Conservation (phyloP, 1,284 basidiomycete species). For the Leccinum glutinopallens region DNA sequence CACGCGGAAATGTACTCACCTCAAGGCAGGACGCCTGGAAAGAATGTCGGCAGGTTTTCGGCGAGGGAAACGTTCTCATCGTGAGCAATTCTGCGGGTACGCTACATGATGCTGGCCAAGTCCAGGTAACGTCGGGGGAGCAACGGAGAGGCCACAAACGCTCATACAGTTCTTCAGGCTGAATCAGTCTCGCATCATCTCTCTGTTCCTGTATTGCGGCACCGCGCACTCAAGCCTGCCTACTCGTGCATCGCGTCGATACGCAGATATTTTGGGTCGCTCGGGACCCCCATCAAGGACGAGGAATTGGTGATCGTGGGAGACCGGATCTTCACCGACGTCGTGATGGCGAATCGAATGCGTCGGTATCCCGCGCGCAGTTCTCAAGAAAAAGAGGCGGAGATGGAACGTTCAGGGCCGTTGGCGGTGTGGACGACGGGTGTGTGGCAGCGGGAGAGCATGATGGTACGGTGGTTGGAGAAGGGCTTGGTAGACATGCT, state of each 20-base stretch:
- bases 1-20: constrained; percentile 12
- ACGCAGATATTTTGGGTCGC: constrained; percentile 51
- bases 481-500: constrained; percentile 43
- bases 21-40: constrained; percentile 71
- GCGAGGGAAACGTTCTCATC: constrained; percentile 77
- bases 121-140: constrained; percentile 62
- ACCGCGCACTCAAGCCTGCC: constrained; percentile 66
- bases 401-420: constrained; percentile 43
- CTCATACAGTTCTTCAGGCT: constrained; percentile 51
- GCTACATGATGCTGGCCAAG: constrained; percentile 71
- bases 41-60: constrained; percentile 74
- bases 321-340: constrained; percentile 90
- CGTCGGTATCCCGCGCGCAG: constrained; percentile 17
- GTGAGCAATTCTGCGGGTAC: constrained; percentile 96
- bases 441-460: constrained; percentile 67
- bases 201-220: constrained; percentile 81
- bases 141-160: background rate
- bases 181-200: constrained; percentile 84
- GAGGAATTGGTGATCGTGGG: constrained; percentile 81
- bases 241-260: constrained; percentile 60
- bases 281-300: constrained; percentile 48
- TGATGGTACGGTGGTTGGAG: constrained; percentile 61
- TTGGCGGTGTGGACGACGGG: constrained; percentile 68
- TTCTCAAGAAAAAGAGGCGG: constrained; percentile 13
- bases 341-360: constrained; percentile 84